Base-by-base conservation (phyloP, 2,329 filamentous ascomycete genomes). In the Byssothecium circinans region DNA sequence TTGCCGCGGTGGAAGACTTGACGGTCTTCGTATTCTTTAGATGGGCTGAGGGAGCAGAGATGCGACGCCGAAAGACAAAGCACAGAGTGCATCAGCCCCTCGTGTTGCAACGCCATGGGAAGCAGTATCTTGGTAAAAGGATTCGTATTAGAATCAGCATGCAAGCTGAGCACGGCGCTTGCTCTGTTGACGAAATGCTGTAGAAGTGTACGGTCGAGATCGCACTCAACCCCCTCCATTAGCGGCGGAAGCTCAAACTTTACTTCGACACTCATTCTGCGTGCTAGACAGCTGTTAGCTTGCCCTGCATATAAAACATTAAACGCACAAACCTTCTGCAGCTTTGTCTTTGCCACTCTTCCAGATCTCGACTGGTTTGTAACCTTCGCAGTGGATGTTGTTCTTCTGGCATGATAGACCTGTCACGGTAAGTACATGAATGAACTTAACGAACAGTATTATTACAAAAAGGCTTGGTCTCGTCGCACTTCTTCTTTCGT, bases 321-420 rank as follows among this genome's bases (percentile, higher is more conserved):
- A 18, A 36, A 37, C n/a, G 20, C 15, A 43, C 41, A 19, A 30
- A 80, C 78, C 75, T 69, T 89, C 84, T 74, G 87, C 85, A 27
- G 83, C 80, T 64, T 80, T 86, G 69, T 92, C 87, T 66, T 83
- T 89, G 22, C 90, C 89, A 64, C 89, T 91, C 69, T 86, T 89
- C 91, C 91, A 96, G 43, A 90, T 81, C 49, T 89, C 87, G 67
- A 90, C 90, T 52, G 89, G 87, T 41, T 89, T 88, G 65, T 95
- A 96, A 11, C 91, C 91, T 72, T 95, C 90, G 66, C 91, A 96
- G 11, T 91, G 83, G 11, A 95, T 89, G 8, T 90, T 89, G 68
- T 95, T 96, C 78, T 95, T 96, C 73, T 94, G 87, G 65, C 91
- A 96, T 62, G 95, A 95, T 70, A 89, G 79, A 60, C 88, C 87